Evolutionary conservation across 2,329 filamentous ascomycete genomes (phyloP).

Genomic region (Coleophoma cylindrospora): DNA sequence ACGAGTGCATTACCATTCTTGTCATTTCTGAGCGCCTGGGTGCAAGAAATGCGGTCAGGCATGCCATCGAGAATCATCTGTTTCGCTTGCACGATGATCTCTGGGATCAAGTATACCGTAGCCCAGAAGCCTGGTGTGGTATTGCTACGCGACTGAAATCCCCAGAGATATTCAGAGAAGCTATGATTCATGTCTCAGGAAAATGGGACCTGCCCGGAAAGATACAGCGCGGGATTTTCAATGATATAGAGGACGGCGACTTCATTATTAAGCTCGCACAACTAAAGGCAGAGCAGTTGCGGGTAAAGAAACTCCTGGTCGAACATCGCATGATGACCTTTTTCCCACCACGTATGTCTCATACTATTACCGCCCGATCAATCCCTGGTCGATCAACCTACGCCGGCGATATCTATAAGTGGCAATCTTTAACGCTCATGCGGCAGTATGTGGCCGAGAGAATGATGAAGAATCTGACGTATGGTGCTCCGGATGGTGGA

Average conservation of each 20-base stretch:
- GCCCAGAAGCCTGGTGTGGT: slow-evolving; percentile 18
- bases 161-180: slow-evolving; percentile 22
- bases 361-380: slow-evolving; percentile 3
- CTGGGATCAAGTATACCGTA: slow-evolving; percentile 15
- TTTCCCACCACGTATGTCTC: slow-evolving; percentile 17
- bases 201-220: slow-evolving; percentile 9
- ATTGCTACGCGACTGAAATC: slow-evolving; percentile 18
- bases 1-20: slow-evolving; percentile 14
- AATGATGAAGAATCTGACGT: slow-evolving; percentile 9
- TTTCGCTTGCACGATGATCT: slow-evolving; percentile 17
- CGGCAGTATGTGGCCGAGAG: slow-evolving; percentile 15
- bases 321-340: slow-evolving; percentile 16
- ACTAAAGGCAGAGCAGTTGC: slow-evolving; percentile 15
- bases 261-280: slow-evolving; percentile 10
- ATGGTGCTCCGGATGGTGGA: slow-evolving; percentile 20
- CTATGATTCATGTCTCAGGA: slow-evolving; percentile 21
- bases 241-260: not conserved
- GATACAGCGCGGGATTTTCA: slow-evolving; percentile 9
- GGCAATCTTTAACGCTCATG: slow-evolving; percentile 17
- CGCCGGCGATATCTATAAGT: slow-evolving; percentile 22
- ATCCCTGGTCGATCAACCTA: slow-evolving; percentile 20
- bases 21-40: slow-evolving; percentile 14
- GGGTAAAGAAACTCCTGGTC: slow-evolving; percentile 14
- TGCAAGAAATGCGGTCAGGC: slow-evolving; percentile 11
- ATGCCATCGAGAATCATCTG: slow-evolving; percentile 17